Base-by-base conservation (phyloP, 2,329 filamentous ascomycete genomes). In the Monilinia fructicola region DNA sequence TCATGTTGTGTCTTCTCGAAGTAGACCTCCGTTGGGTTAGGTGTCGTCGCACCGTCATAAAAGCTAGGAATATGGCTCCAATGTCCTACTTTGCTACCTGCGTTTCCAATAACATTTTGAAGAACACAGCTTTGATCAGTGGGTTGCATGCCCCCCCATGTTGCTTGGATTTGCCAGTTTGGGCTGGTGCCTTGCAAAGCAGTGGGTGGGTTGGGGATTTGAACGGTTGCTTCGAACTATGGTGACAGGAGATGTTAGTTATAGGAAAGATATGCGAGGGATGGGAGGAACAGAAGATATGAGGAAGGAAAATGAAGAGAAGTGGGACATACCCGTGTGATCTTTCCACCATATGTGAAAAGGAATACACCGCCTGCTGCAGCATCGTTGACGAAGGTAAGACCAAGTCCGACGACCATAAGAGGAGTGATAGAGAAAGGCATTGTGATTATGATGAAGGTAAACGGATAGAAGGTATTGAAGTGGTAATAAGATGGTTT, bases 41-140 rank as follows among this genome's bases (percentile, higher is more conserved):
- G 42, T 18, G 56, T 58, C 26, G 62, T 50, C 31, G 28, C 62
- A 9, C 53, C 62, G 21, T 64, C 21, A 64, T 58, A 64, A 21
- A 64, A 64, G 56, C 62, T 58, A 38, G 55, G 55, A 10, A 66
- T 46, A 53, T 61, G 46, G 61, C 38, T 31, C 64, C 64, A 66
- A 21, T 26, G 9, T 2, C 64, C 64, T 5, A 61, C n/a, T 14
- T 62, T 12, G 11, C 21, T 16, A 3, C 64, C 55, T 2, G 38
- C 44, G 35, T 66, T 66, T 10, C 54, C 64, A 23, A 66, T 35
- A n/a, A 66, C 64, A 40, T 62, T 61, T 14, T 66, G 64, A 10
- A 66, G 48, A 52, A 66, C 64, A 6, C 54, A 72, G 71, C 4
- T 79, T 64, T 64, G 62, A 40, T 46, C 50, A 6, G 18, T 7